Base-by-base conservation (phyloP, 129 eudicot species). In the Deinandra increscens region DNA sequence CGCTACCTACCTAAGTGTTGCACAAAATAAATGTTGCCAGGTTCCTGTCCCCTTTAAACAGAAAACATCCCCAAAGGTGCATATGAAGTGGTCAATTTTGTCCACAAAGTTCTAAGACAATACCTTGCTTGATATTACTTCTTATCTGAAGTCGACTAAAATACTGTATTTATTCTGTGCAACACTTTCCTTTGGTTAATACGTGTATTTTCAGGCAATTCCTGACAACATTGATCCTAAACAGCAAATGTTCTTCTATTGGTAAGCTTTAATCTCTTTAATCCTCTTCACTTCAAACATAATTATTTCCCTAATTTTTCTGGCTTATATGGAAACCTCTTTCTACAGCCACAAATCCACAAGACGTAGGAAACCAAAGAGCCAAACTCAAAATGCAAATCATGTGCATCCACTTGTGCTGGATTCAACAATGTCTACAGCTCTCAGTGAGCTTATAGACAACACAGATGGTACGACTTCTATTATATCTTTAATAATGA, bases 181-280 rank as follows among this genome's bases (percentile, higher is more conserved):
- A 45, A 43, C 73, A 43, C 61, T 45, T 1, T 48, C 34, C 74
- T 23, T 50, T 67, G 68, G 20, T 41, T 68, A 75, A 64, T 79
- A 19, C 46, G 48, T 69, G 48, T 45, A 62, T 62, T 9, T 43
- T 68, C 88, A 89, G 99, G 68, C 79, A 65, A 76, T 79, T 59
- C 82, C 85, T 6, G 95, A 82, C 66, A 94, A 87, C 66, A 86
- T 82, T 80, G 97, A 89, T 76, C 93, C 91, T 44, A 82, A 80
- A 82, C 85, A 70, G 63, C 84, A 87, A 68, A 83, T 85, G 11
- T 85, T 94, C 69, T 83, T 80, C 75, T 79, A 71, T 67, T 81
- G 97, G 99, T 93, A 78, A 75, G 84, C 64, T 60, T 69, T 44
- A 19, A 18, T 12, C 29, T 29, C 13, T 26, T 51, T 20, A 12